These are phyloP conservation scores for Hemileccinum impolitum DNA, from an alignment of 768 basidiomycete genomes.

Conservation along the genomic window DNA sequence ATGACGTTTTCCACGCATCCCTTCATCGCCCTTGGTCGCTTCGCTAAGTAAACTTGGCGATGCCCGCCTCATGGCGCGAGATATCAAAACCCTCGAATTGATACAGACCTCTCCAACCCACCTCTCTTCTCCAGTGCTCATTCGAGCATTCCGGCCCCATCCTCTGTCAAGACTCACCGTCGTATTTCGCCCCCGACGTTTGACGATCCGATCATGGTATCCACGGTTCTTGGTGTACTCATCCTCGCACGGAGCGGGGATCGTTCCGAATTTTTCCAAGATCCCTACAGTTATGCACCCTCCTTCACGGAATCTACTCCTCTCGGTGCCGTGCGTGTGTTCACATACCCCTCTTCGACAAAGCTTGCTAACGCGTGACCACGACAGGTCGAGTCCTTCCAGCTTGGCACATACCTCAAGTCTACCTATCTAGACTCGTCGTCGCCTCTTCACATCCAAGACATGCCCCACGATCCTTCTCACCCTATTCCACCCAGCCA, in stretches of 20 bases:
- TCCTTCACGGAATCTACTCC: constrained; percentile 69
- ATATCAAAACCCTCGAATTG: constrained; percentile 28
- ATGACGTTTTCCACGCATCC: constrained; percentile 21
- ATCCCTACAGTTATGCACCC: constrained; percentile 64
- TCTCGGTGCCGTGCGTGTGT: constrained; percentile 59
- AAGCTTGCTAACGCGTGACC: constrained; percentile 5
- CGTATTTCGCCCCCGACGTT: not conserved
- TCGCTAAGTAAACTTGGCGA: constrained; percentile 27
- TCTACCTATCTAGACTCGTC: constrained; percentile 62
- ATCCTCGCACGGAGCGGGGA: constrained; percentile 77
- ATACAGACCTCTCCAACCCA: constrained; percentile 11
- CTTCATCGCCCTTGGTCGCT: constrained; percentile 28
- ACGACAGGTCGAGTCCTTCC: constrained; percentile 61
- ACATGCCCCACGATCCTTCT: constrained; percentile 56
- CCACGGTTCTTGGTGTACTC: constrained; percentile 65
- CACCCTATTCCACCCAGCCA: constrained; percentile 61
- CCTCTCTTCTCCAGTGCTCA: constrained; percentile 3
- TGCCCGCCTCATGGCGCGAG: constrained; percentile 26
- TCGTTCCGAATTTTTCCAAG: constrained; percentile 64
- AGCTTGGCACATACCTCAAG: constrained; percentile 60
- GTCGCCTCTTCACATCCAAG: constrained; percentile 65
- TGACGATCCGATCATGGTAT: constrained; percentile 20
- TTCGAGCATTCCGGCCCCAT: not conserved
- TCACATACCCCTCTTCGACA: not conserved
- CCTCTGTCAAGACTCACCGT: not conserved